Base-by-base conservation (phyloP, 495 filamentous ascomycete genomes). In the Tuber calosporum region DNA sequence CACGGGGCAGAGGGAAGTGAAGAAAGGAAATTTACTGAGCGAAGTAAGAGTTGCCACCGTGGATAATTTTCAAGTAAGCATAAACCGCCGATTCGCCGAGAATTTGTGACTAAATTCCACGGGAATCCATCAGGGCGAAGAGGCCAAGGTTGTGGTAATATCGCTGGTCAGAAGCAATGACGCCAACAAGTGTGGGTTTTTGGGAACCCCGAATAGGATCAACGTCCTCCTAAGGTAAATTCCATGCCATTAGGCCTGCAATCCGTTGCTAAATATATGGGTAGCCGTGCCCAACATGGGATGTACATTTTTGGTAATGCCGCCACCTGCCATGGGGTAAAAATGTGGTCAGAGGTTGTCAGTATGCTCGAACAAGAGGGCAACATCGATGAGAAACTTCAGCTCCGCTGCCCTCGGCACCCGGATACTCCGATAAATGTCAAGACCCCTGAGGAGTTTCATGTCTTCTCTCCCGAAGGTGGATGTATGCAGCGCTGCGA, bases 271-370 rank as follows among this genome's bases (percentile, higher is more conserved):
- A 62, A 74, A 53, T 2, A 38, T 26, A 26, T 9, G 4, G n/a
- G 15, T 42, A 88, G 85, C 42, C 88, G 92, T 11, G 92, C 92
- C 9, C 84, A 89, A 79, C 88, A 96, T 80, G 92, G 93, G 9
- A 92, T 96, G 90, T 96, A 93, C 80, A 87, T 96, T 69, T 89
- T 95, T 67, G 92, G 93, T 19, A 93, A 95, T 74, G 83, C 89
- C 0, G 83, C 84, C 30, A 93, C 91, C 0, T 94, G 78, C 82
- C 87, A 3, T 79, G 84, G 41, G 89, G 85, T 93, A 5, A 74
- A 79, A 0, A 94, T 95, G 90, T 96, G 92, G 92, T 82, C 79
- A 2, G 72, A 90, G 4, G 87, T 95, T 9, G 79, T 91, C 37
- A 74, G 81, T 0, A 88, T 90, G 20, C 74, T 94, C 3, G 75